phyloP scores from a whole-genome alignment of 2,329 filamentous ascomycete species.

The Nigrograna mackinnonii region DNA sequence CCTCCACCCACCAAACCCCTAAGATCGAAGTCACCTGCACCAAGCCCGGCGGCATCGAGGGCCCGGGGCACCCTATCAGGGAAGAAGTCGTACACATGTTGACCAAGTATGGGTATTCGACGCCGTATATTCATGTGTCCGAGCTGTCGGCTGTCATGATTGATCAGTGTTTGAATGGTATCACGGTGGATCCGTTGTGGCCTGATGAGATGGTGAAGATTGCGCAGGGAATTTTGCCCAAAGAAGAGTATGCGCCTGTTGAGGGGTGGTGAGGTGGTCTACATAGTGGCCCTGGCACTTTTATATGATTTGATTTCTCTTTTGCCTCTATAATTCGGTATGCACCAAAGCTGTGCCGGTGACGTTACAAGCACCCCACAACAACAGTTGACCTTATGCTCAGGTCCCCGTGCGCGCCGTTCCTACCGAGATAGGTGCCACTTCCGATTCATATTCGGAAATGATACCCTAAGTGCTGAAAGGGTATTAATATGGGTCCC shows the following conservation, averaged over 20 bases:
- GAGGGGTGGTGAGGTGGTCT: neutral
- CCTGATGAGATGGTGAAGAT: constrained; percentile 2
- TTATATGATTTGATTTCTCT: too few species aligned
- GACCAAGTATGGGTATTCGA: constrained; percentile 3
- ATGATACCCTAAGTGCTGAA: too few species aligned
- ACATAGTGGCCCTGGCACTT: too few species aligned
- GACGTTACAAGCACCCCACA: too few species aligned
- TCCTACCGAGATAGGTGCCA: too few species aligned
- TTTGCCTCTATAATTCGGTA: too few species aligned
- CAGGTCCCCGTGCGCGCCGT: too few species aligned
- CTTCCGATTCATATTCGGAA: too few species aligned
- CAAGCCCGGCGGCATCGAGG: constrained; percentile 8
- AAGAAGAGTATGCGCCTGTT: neutral
- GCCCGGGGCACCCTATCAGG: constrained; percentile 5
- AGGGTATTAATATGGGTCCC: too few species aligned
- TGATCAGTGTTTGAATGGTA: constrained; percentile 6
- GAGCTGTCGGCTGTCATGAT: constrained; percentile 9
- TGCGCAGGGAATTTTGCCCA: neutral
- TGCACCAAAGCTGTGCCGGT: too few species aligned
- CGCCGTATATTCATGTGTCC: constrained; percentile 7
- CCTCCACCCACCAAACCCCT: neutral
- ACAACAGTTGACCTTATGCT: too few species aligned
- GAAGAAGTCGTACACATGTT: constrained; percentile 1
- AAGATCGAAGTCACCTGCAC: constrained; percentile 1
- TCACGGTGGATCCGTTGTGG: constrained; percentile 8